Conservation (phyloP, 192 early-diverging fungal species). For the Backusella macrospora region DNA sequence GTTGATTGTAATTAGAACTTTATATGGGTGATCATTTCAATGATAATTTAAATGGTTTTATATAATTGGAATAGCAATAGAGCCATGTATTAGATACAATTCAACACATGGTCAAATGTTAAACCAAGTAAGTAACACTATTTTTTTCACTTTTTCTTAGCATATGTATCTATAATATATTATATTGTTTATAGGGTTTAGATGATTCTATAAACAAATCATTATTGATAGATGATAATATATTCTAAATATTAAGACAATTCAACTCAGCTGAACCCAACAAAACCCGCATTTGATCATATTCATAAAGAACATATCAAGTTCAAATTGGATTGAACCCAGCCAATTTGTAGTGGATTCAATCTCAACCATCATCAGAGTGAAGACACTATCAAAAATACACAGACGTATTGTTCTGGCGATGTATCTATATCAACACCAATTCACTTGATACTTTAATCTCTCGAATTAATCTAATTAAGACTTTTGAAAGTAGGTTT, state of each 20-base stretch:
- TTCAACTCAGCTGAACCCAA: neutral
- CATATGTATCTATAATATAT: neutral
- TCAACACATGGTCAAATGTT: neutral
- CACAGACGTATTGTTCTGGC: conserved; percentile 19
- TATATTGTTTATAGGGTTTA: conserved; percentile 18
- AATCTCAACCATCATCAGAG: neutral
- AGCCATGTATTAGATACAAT: neutral
- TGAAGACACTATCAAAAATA: neutral
- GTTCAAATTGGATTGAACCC: neutral
- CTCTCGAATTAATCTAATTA: neutral
- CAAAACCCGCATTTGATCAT: neutral
- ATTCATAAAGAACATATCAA: neutral
- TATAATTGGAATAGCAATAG: neutral
- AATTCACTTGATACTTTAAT: neutral
- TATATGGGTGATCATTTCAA: conserved; percentile 27
- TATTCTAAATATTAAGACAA: neutral
- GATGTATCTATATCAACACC: conserved; percentile 5
- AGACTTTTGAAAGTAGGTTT: conserved; percentile 51
- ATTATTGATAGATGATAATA: neutral
- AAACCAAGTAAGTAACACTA: neutral
- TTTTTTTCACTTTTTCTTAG: neutral
- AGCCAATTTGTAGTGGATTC: neutral
- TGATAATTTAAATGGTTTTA: neutral
- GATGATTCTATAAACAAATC: conserved; percentile 22
- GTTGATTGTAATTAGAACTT: neutral